Base-by-base conservation (phyloP, 2,329 filamentous ascomycete genomes). In the Aspergillus alliaceus region DNA sequence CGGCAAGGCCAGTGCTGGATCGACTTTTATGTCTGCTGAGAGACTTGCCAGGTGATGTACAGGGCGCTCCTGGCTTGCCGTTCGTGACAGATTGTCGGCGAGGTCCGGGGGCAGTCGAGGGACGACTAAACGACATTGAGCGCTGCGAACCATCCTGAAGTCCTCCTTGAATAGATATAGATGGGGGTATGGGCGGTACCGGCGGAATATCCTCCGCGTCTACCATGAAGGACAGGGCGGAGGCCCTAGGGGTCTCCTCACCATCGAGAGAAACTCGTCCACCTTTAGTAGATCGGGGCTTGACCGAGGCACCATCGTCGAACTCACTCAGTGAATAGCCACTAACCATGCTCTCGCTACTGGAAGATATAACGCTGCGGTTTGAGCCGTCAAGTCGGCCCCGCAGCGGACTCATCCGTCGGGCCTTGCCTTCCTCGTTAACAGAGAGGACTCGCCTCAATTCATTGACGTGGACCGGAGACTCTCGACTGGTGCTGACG, bases 381-480 rank as follows among this genome's bases (percentile, higher is more conserved):
- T 66, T 69, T 3, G 71, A 72, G 25, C 65, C 58, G 56, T 71
- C 68, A 27, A 73, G 60, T 39, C 72, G 74, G 32, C 72, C 69
- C n/a, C 78, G 70, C 29, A 80, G 62, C 4, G 79, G 77, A 59
- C 78, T 80, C 42, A 73, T 71, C 31, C 71, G 72, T 47, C 76
- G 71, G 32, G 66, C 57, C 34, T 72, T 69, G 18, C 65, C 64
- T 14, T 70, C 73, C 18, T 67, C 69, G 25, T 73, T 72, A 8
- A 77, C 72, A 1, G 77, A 77, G 15, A 82, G 73, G n/a, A 78
- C 77, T 34, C 78, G 73, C 48, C 77, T 77, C 54, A 82, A 62
- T 50, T 81, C 78, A 40, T 78, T 78, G n/a, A 81, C 75, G 48
- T 75, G 75, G 29, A 81, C 73, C 0, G 78, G 79, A 1, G 77